phyloP scores from a whole-genome alignment of 768 basidiomycete species.

The Russula compacta region DNA sequence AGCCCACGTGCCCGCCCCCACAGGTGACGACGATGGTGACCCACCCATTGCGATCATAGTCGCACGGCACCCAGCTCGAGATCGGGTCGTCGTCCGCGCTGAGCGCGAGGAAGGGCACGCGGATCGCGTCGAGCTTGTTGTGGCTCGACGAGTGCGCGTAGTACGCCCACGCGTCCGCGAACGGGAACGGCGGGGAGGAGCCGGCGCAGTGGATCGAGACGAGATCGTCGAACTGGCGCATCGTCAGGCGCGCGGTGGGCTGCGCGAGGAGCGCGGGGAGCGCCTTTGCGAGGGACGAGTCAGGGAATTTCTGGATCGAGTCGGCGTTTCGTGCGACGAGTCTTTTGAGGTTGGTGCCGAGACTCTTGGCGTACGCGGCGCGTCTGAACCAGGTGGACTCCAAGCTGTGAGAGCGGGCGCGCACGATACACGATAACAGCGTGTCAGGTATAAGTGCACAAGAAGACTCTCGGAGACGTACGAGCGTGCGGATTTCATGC shows the following conservation, averaged over 20 bases:
- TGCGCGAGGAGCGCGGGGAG: slow-evolving; percentile 35
- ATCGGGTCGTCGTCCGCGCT: slow-evolving; percentile 86
- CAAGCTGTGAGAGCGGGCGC: slow-evolving; percentile 34
- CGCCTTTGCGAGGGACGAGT: slow-evolving; percentile 42
- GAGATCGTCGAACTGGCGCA: slow-evolving; percentile 50
- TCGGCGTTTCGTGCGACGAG: slow-evolving; percentile 45
- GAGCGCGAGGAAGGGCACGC: slow-evolving; percentile 66
- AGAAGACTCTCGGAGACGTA: slow-evolving; percentile 7
- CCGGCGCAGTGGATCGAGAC: slow-evolving; percentile 65
- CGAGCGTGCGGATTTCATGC: slow-evolving; percentile 29
- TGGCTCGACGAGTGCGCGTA: slow-evolving; percentile 53
- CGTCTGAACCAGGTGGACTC: slow-evolving; percentile 46
- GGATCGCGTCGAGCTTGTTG: slow-evolving; percentile 47
- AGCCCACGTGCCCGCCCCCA: slow-evolving; percentile 80
- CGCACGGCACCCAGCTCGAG: slow-evolving; percentile 52
- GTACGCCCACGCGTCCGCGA: slow-evolving; percentile 38
- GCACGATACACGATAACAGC: neutral
- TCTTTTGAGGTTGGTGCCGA: slow-evolving; percentile 65
- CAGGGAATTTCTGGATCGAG: slow-evolving; percentile 39
- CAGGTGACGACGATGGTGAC: slow-evolving; percentile 59
- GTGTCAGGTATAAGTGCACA: neutral
- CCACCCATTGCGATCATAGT: slow-evolving; percentile 41
- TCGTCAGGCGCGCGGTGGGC: slow-evolving; percentile 36
- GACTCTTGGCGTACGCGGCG: slow-evolving; percentile 64
- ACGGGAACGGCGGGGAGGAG: slow-evolving; percentile 41